Evolutionary conservation across 75 land plant species (phyloP).

Genomic region (Picea sitchensis): DNA sequence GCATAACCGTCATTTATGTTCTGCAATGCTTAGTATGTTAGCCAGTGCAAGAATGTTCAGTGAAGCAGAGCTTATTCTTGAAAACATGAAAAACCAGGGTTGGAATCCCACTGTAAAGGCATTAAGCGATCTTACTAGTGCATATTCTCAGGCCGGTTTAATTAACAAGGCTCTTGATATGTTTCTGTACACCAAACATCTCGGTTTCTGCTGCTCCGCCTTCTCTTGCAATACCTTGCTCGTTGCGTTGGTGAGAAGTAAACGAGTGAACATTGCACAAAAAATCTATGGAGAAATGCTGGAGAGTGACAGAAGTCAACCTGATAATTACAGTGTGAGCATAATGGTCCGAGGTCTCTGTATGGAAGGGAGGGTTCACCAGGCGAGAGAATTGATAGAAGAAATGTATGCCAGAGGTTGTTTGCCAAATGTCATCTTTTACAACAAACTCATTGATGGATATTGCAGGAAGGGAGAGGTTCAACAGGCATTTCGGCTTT

Average conservation of each 20-base stretch:
- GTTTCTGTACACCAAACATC: not conserved
- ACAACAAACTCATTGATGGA: slow-evolving; percentile 50
- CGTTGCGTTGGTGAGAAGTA: slow-evolving; percentile 1
- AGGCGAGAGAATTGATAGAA: slow-evolving; percentile 28
- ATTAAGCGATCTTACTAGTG: not conserved
- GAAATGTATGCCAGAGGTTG: slow-evolving; percentile 40
- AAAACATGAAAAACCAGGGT: not conserved
- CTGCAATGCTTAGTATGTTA: not conserved
- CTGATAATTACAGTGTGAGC: slow-evolving; percentile 23
- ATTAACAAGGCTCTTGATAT: not conserved
- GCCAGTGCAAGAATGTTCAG: not conserved
- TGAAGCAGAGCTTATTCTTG: not conserved
- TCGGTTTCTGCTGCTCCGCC: not conserved
- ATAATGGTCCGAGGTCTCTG: slow-evolving; percentile 49
- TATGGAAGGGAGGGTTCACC: slow-evolving; percentile 45
- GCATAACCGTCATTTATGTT: not conserved
- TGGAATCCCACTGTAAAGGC: not conserved
- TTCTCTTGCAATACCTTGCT: slow-evolving; percentile 1
- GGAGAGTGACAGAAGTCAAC: not conserved
- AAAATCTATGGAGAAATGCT: not conserved
- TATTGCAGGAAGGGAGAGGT: slow-evolving; percentile 49
- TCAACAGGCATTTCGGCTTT: slow-evolving; percentile 28
- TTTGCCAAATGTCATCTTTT: slow-evolving; percentile 42
- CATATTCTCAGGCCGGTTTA: slow-evolving; percentile 2
- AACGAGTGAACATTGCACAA: not conserved